A percentile compares a stretch with the other conserved stretches of the same genome.
These are phyloP conservation scores for Trichoderma arundinaceum DNA, from an alignment of 2,329 filamentous ascomycete genomes.

Conservation along the genomic window DNA sequence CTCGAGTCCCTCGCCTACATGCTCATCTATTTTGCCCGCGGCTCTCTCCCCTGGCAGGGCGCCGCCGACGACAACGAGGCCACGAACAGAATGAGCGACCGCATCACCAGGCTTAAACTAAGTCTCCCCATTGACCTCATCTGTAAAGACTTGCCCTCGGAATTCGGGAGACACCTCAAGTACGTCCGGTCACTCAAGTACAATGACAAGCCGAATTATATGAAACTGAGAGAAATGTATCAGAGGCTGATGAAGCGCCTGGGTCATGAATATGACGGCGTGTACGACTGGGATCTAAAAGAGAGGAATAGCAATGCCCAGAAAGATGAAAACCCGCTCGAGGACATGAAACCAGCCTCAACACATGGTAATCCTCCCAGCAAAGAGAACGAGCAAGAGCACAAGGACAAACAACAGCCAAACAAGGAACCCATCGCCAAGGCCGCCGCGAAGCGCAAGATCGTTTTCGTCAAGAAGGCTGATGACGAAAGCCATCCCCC, in stretches of 20 bases:
- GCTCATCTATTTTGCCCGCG: conserved; percentile 30
- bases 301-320: conserved; percentile 26
- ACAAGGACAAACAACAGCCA: conserved; percentile 10
- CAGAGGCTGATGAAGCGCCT: neutral
- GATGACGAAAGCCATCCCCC: neutral
- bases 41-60: conserved; percentile 32
- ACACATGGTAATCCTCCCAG: conserved; percentile 3
- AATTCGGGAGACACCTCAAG: conserved; percentile 24
- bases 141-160: conserved; percentile 9
- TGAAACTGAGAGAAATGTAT: conserved; percentile 23
- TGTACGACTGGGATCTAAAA: conserved; percentile 29
- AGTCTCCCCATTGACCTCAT: conserved; percentile 6
- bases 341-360: neutral
- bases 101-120: conserved; percentile 8
- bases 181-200: conserved; percentile 15
- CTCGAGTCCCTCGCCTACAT: conserved; percentile 33
- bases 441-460: neutral
- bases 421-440: neutral
- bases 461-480: neutral
- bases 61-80: neutral
- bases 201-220: conserved; percentile 17
- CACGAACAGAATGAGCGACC: neutral
- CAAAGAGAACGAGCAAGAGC: neutral
- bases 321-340: conserved; percentile 29
- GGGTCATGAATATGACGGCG: conserved; percentile 23